These are phyloP conservation scores for Trichoderma koningiopsis DNA, from an alignment of 2,329 filamentous ascomycete genomes.

Conservation along the genomic window DNA sequence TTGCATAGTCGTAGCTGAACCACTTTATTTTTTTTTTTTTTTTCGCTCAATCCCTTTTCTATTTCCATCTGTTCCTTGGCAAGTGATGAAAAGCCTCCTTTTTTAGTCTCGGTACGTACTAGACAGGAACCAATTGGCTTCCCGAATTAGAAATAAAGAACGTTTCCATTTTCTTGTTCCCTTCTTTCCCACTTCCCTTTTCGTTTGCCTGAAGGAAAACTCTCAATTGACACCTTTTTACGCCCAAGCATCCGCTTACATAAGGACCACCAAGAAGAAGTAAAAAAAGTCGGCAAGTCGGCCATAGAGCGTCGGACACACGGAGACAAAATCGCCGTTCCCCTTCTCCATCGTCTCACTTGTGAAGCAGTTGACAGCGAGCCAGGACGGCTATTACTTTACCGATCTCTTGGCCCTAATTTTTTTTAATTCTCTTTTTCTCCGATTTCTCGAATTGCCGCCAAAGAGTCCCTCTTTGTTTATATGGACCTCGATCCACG, in stretches of 20 bases:
- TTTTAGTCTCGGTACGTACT: not conserved
- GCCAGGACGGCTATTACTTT: not conserved
- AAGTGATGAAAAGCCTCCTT: not conserved
- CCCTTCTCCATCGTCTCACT: slow-evolving; percentile 25
- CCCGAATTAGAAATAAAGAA: not conserved
- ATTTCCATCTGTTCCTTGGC: not conserved
- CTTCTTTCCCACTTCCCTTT: slow-evolving; percentile 28
- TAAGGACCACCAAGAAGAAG: not conserved
- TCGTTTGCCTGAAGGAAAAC: not conserved
- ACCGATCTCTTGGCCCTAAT: not conserved
- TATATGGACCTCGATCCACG: slow-evolving; percentile 41
- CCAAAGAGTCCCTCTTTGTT: slow-evolving; percentile 23
- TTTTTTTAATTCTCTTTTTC: not conserved
- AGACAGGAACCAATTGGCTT: not conserved
- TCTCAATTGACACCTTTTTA: not conserved
- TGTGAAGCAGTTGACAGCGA: not conserved
- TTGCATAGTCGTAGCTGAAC: not conserved
- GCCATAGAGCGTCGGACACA: slow-evolving; percentile 32
- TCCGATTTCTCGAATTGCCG: not conserved
- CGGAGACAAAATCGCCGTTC: slow-evolving; percentile 38
- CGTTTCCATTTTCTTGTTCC: slow-evolving; percentile 30
- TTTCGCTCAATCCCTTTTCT: not conserved
- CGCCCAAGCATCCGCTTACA: slow-evolving; percentile 11
- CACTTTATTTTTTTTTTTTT: not conserved
- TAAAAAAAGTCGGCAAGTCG: slow-evolving; percentile 21